Evolutionary conservation across 352 stramenopile species (phyloP), one percentile per base, ranked within the genome.

Genomic region (Phytophthora ohioensis): DNA sequence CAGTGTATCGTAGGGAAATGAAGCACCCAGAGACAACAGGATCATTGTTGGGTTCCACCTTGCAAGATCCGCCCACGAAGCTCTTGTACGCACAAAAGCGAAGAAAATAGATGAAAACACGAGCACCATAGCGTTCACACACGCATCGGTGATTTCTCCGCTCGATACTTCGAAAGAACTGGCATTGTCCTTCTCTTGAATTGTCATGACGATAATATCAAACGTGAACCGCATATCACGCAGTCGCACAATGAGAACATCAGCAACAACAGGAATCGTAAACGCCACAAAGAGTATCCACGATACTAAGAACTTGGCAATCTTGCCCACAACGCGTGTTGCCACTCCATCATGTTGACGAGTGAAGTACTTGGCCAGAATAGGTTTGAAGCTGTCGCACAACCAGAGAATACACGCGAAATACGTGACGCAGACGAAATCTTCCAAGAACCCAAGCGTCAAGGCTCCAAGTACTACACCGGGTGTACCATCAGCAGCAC

Each of bases 191-290:
- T 45, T 59, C 34, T 73, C 64, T 43, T 76, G 57, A 42, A 60
- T 64, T 9, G 73, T 72, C 39, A 76, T 51, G n/a, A 74, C 78
- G 27, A 85, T 62, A 32, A 84, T 73, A 13, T 82, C 76, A 10
- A 81, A 76, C 30, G 76, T 84, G 59, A 86, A 80, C n/a, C 81
- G 78, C 51, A 77, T 69, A 8, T 73, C 39, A 0, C 73, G 67
- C 1, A 73, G 57, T 4, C 70, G 74, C 30, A 89, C 45, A 13
- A 85, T 54, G 31, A 85, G 35, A 21, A 72, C 59, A 47, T 87
- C 76, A 2, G 73, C 70, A 0, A 67, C 51, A n/a, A 85, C 73
- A 3, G 76, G 75, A 1, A 56, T 13, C n/a, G 78, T 55, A n/a
- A 54, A 53, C 8, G 55, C 9, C 3, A 69, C 46, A 38, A 80